phyloP scores from a whole-genome alignment of 2,329 filamentous ascomycete species.

The Aplosporella prunicola region DNA sequence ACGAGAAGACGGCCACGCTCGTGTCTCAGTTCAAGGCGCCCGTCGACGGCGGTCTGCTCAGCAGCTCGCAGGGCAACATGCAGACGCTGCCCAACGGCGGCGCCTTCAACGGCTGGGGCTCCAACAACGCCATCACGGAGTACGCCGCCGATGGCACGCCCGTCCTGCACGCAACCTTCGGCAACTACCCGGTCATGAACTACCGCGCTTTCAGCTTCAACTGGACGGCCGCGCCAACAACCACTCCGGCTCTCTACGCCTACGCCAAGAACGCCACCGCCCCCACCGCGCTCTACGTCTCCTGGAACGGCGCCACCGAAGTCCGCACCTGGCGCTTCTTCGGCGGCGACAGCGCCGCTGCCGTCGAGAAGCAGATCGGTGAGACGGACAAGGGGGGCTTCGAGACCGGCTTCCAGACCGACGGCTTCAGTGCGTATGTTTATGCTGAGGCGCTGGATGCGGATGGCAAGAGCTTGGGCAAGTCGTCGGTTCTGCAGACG shows the following conservation, averaged over 20 bases:
- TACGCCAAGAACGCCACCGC: conserved; percentile 22
- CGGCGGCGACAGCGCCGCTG: neutral
- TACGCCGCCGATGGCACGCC: conserved; percentile 37
- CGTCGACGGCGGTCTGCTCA: conserved; percentile 28
- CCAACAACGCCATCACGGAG: conserved; percentile 33
- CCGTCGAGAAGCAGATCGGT: neutral
- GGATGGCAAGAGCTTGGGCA: conserved; percentile 2
- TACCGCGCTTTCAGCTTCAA: conserved; percentile 10
- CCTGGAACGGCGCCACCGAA: conserved; percentile 12
- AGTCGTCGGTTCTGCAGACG: conserved; percentile 4
- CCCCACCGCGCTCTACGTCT: conserved; percentile 11
- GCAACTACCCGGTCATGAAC: conserved; percentile 20
- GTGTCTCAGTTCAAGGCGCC: conserved; percentile 10
- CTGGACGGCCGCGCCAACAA: conserved; percentile 9
- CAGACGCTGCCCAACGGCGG: conserved; percentile 47
- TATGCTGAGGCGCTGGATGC: conserved; percentile 6
- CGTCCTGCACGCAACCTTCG: conserved; percentile 45
- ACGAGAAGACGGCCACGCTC: conserved; percentile 8
- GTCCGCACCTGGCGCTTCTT: conserved; percentile 7
- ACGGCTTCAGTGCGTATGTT: neutral
- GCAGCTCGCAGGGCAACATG: conserved; percentile 43
- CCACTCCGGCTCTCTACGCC: conserved; percentile 5
- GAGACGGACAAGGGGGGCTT: conserved; percentile 5
- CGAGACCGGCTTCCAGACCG: conserved; percentile 7
- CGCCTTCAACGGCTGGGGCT: conserved; percentile 49